phyloP scores from a whole-genome alignment of 495 filamentous ascomycete genomes.

The Rhypophila decipiens region DNA sequence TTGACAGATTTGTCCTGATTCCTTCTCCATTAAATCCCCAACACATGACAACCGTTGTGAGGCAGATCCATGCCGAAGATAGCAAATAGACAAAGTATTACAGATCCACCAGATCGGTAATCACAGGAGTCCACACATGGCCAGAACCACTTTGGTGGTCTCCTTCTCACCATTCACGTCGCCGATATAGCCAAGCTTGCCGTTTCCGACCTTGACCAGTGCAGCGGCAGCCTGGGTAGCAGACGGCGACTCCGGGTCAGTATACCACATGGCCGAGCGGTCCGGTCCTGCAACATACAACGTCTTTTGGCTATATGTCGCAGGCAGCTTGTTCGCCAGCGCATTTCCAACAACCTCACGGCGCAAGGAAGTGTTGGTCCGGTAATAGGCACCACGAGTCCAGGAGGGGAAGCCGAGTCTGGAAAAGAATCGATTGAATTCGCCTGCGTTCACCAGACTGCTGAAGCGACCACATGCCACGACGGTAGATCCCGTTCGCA shows the following conservation, averaged over 20 bases:
- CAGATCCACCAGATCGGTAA: background rate
- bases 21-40: too few species aligned
- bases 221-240: conserved; percentile 26
- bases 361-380: conserved; percentile 8
- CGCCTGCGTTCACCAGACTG: conserved; percentile 13
- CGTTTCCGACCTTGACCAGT: conserved; percentile 27
- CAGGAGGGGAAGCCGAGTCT: conserved; percentile 34
- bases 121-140: conserved; percentile 29
- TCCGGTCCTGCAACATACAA: conserved; percentile 33
- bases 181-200: conserved; percentile 39
- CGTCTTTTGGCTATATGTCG: conserved; percentile 39
- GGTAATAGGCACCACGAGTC: conserved; percentile 28
- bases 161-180: conserved; percentile 41
- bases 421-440: conserved; percentile 20
- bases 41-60: too few species aligned
- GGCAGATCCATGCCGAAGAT: too few species aligned
- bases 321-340: conserved; percentile 18
- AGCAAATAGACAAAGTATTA: too few species aligned
- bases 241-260: background rate
- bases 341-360: conserved; percentile 14
- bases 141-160: conserved; percentile 29
- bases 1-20: too few species aligned
- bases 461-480: conserved; percentile 28
- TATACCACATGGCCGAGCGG: conserved; percentile 13
- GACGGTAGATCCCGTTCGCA: conserved; percentile 20